Evolutionary conservation across 148 eudicot genomes (phyloP).

Genomic region (Polygonum maritimum): DNA sequence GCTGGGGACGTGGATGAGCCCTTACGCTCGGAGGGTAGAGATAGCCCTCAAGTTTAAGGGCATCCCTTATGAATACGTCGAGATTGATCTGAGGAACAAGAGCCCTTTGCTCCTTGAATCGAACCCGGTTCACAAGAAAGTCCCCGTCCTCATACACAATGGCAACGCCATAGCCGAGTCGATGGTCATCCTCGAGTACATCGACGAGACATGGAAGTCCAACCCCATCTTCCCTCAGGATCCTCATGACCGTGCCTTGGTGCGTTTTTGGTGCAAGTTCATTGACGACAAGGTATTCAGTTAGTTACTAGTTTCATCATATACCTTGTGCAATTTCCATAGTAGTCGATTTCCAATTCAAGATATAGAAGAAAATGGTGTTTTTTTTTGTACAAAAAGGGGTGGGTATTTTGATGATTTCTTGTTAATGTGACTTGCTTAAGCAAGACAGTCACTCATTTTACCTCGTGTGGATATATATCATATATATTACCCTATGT

Average conservation of each 20-base stretch:
- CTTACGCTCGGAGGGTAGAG: constrained; percentile 23
- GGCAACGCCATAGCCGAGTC: constrained; percentile 36
- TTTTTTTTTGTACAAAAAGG: too few relatives aligned
- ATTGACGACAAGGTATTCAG: constrained; percentile 37
- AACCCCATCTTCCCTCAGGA: constrained; percentile 27
- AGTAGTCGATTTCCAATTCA: too few relatives aligned
- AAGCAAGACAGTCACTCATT: too few relatives aligned
- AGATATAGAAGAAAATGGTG: too few relatives aligned
- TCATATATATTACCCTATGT: too few relatives aligned
- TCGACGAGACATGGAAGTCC: constrained; percentile 33
- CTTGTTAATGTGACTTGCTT: too few relatives aligned
- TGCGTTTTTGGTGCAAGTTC: constrained; percentile 43
- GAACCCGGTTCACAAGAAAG: constrained; percentile 36
- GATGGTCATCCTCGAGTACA: constrained; percentile 38
- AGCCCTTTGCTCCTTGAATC: constrained; percentile 16
- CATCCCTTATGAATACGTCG: constrained; percentile 17
- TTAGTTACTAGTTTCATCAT: too few relatives aligned
- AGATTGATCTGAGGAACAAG: constrained; percentile 24
- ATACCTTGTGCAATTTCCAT: too few relatives aligned
- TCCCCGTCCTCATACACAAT: constrained; percentile 42
- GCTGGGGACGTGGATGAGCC: constrained; percentile 22
- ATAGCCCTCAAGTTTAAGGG: constrained; percentile 27
- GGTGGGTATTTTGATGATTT: too few relatives aligned
- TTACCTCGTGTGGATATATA: too few relatives aligned
- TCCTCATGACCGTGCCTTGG: constrained; percentile 29